Evolutionary conservation across 306 rosid species (phyloP).

Genomic region (Coriaria nepalensis): DNA sequence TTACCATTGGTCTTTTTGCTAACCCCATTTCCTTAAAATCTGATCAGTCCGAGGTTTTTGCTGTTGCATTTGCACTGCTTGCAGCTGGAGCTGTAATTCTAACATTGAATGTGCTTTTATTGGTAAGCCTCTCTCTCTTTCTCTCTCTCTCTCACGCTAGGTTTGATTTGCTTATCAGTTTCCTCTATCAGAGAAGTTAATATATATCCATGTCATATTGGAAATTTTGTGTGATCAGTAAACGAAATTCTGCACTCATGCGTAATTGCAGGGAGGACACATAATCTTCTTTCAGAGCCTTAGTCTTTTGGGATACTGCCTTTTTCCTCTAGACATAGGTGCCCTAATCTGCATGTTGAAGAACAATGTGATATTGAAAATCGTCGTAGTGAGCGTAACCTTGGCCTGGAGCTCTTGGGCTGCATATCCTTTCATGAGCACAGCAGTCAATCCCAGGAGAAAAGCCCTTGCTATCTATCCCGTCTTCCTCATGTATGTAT

Average conservation of each 20-base stretch:
- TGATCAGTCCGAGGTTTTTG: conserved; percentile 87
- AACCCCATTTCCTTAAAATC: conserved; percentile 9
- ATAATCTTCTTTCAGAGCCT: conserved; percentile 96
- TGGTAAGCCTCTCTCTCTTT: conserved; percentile 43
- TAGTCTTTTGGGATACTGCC: conserved; percentile 90
- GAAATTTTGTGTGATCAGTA: background rate
- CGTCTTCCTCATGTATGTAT: conserved; percentile 1
- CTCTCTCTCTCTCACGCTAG: conserved; percentile 8
- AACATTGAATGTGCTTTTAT: conserved; percentile 91
- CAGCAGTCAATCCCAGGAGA: conserved; percentile 97
- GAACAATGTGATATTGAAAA: conserved; percentile 68
- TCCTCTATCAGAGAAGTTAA: background rate
- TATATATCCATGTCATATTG: background rate
- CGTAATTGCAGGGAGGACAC: conserved; percentile 71
- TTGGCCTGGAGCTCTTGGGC: conserved; percentile 99
- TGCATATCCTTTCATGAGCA: conserved; percentile 97
- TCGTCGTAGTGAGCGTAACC: conserved; percentile 74
- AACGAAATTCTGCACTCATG: conserved; percentile 1
- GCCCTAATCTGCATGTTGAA: conserved; percentile 87
- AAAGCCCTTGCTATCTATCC: conserved; percentile 32
- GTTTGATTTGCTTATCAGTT: conserved; percentile 5
- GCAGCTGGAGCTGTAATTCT: conserved; percentile 91
- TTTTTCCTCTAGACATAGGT: conserved; percentile 86
- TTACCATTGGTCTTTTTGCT: conserved; percentile 10
- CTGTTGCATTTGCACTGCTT: conserved; percentile 94